phyloP scores from a whole-genome alignment of 176 grass and related monocot species.

The Oryza glumipatula region DNA sequence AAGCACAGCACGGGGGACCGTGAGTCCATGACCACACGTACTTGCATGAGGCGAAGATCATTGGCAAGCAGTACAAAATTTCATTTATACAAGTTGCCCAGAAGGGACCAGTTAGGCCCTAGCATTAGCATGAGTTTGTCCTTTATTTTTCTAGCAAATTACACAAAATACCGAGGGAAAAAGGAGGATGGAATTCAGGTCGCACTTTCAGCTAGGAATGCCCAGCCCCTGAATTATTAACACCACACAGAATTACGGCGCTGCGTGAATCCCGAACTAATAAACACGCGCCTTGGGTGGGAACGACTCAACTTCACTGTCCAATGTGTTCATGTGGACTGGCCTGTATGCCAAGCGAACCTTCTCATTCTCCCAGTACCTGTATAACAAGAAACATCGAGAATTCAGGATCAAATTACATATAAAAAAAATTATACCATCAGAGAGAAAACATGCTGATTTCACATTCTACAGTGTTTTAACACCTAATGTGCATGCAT shows the following conservation, averaged over 20 bases:
- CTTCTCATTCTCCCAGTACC: slow-evolving; percentile 87
- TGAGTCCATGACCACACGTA: neutral
- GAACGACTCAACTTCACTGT: slow-evolving; percentile 75
- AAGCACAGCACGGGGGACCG: neutral
- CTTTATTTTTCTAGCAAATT: slow-evolving; percentile 42
- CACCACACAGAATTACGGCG: slow-evolving; percentile 25
- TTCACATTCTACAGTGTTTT: neutral
- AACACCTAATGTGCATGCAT: neutral
- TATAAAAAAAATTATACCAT: neutral
- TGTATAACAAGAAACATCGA: slow-evolving; percentile 28
- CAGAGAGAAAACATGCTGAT: neutral
- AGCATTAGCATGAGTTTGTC: slow-evolving; percentile 5
- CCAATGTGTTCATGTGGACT: slow-evolving; percentile 89
- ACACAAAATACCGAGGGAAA: slow-evolving; percentile 10
- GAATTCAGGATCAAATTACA: neutral
- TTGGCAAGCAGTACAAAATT: slow-evolving; percentile 23
- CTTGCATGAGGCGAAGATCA: neutral
- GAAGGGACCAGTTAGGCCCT: slow-evolving; percentile 20
- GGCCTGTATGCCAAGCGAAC: slow-evolving; percentile 79
- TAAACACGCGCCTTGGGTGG: slow-evolving; percentile 89
- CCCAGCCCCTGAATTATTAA: slow-evolving; percentile 44
- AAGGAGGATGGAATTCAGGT: neutral
- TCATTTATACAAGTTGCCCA: slow-evolving; percentile 23
- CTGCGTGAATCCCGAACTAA: slow-evolving; percentile 23
- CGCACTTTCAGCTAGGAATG: slow-evolving; percentile 34